These are phyloP conservation scores for Macrolepiota fuliginosa DNA, from an alignment of 768 basidiomycete species.

Conservation along the genomic window DNA sequence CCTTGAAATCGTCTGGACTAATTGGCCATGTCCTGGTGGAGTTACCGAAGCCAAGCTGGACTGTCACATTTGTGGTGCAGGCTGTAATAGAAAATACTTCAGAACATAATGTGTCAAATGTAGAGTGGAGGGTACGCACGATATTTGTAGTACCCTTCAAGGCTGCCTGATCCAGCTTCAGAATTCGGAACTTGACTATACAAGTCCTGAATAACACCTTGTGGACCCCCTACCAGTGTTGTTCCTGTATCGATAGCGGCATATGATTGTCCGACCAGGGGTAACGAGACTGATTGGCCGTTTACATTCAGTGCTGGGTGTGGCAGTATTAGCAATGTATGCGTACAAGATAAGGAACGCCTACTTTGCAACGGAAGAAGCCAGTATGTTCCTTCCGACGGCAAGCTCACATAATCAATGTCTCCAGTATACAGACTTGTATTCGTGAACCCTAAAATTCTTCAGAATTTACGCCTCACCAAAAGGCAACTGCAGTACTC, in stretches of 20 bases:
- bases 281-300: constrained; percentile 44
- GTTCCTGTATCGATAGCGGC: constrained; percentile 97
- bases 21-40: constrained; percentile 69
- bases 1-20: constrained; percentile 73
- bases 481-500: constrained; percentile 11
- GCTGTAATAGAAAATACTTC: constrained; percentile 39
- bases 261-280: constrained; percentile 44
- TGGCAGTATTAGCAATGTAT: background rate
- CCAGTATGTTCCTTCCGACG: constrained; percentile 73
- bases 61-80: constrained; percentile 68
- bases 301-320: constrained; percentile 59
- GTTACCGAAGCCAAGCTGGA: constrained; percentile 70
- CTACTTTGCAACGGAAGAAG: constrained; percentile 59
- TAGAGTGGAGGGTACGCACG: constrained; percentile 39
- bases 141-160: constrained; percentile 79
- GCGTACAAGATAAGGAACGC: constrained; percentile 19
- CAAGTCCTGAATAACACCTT: constrained; percentile 52
- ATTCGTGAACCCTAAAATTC: constrained; percentile 60
- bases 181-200: constrained; percentile 78
- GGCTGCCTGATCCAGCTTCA: constrained; percentile 55
- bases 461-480: background rate
- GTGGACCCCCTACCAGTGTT: constrained; percentile 87
- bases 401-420: constrained; percentile 77
- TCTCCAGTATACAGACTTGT: constrained; percentile 72
- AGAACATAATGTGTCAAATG: background rate